Evolutionary conservation across 495 filamentous ascomycete species (phyloP).

Genomic region (Hypomontagnella submonticulosa): DNA sequence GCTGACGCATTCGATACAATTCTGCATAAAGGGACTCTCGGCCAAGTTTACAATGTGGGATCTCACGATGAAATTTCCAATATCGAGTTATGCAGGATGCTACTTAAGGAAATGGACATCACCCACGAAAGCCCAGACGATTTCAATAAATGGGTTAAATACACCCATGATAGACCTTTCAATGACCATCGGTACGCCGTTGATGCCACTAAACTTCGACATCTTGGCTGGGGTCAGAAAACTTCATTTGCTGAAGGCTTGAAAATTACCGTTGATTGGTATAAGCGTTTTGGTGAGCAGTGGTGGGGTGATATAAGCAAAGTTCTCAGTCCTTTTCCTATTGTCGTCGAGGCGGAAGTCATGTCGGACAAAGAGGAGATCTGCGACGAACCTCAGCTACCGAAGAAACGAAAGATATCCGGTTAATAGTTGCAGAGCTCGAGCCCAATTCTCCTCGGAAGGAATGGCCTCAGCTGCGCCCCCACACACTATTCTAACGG

Average conservation of each 20-base stretch:
- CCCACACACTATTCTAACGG: slow-evolving; percentile 2
- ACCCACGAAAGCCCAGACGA: slow-evolving; percentile 55
- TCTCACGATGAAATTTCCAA: slow-evolving; percentile 75
- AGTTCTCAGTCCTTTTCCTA: slow-evolving; percentile 68
- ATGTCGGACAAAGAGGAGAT: slow-evolving; percentile 61
- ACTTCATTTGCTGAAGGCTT: slow-evolving; percentile 70
- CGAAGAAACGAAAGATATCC: slow-evolving; percentile 56
- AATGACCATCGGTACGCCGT: slow-evolving; percentile 78
- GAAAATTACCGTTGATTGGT: slow-evolving; percentile 75
- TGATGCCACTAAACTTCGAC: slow-evolving; percentile 70
- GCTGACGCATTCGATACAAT: slow-evolving; percentile 83
- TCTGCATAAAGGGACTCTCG: slow-evolving; percentile 72
- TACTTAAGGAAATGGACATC: slow-evolving; percentile 66
- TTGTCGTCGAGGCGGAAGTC: slow-evolving; percentile 62
- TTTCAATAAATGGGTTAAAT: slow-evolving; percentile 66
- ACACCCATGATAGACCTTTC: slow-evolving; percentile 76
- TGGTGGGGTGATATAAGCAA: slow-evolving; percentile 83
- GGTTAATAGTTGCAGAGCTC: slow-evolving; percentile 59
- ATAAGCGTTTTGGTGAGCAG: slow-evolving; percentile 65
- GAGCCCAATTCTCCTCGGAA: background rate
- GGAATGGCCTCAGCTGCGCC: background rate
- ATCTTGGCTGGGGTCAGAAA: slow-evolving; percentile 75
- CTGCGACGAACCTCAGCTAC: slow-evolving; percentile 53
- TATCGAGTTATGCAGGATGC: slow-evolving; percentile 64
- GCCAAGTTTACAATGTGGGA: slow-evolving; percentile 79